Base-by-base conservation (phyloP, 2,329 filamentous ascomycete species). In the Diaporthe citriasiana region DNA sequence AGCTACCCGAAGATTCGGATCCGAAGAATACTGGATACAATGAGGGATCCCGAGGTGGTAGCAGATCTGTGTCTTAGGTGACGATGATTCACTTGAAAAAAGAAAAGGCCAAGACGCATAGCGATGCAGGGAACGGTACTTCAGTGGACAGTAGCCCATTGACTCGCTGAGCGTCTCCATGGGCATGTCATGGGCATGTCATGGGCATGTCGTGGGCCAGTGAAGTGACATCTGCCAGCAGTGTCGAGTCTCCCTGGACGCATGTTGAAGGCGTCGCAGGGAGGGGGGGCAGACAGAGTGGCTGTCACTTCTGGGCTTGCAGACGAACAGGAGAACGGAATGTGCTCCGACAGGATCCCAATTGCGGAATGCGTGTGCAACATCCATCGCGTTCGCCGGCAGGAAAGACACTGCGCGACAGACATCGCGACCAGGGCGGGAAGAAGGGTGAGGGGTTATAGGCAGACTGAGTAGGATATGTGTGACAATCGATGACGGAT, bases 21-120 rank as follows among this genome's bases (percentile, higher is more conserved):
- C 63, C 63, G 63, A 68, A 25, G 47, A 53, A 68, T 68, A 27
- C 63, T 51, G 63, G 63, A 51, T 66, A 51, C 63, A 66, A 15
- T 50, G 45, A 47, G 60, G 40, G 38, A 30, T 50, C 30, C 42
- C 40, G 42, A 66, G 60, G 60, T 66, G 27, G 60, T 50, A 50
- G 60, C 30, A 12, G 60, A 50, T 47, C 22, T 35, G 30, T 66
- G 63, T 66, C 63, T 51, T 51, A 30, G 30, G 25, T 25, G 63
- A 40, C 33, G 22, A 66, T 51, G 63, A 35, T 51, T 66, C 63
- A 66, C 63, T 66, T 25, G 63, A 66, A 50, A 17, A 66, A 10
- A 5, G 45, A 17, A 66, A 10, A 5, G 45, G 6, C 63, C 22
- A 51, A 66, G 30, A 66, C 30, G 13, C 30, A 45, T 15, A 27